phyloP scores from a whole-genome alignment of 2,329 filamentous ascomycete genomes.

The Plectosphaerella sp. region DNA sequence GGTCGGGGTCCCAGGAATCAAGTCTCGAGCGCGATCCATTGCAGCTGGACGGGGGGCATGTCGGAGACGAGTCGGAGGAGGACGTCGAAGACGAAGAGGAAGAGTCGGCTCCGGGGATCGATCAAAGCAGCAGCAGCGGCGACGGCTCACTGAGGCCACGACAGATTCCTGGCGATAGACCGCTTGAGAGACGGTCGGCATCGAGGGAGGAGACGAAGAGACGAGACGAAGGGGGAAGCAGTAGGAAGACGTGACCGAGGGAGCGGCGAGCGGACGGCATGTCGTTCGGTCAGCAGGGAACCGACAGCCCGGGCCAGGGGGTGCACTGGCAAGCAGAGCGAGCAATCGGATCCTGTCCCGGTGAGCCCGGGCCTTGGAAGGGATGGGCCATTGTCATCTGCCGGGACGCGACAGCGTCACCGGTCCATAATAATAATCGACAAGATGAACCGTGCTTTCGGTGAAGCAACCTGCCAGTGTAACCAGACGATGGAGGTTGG shows the following conservation, averaged over 20 bases:
- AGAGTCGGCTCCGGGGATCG: background rate
- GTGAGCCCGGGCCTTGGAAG: background rate
- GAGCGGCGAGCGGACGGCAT: background rate
- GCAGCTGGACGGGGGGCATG: background rate
- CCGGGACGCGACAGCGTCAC: background rate
- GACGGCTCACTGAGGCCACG: background rate
- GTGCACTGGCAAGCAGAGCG: background rate
- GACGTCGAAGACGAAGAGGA: background rate
- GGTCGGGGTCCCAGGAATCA: conserved; percentile 6
- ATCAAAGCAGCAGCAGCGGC: background rate
- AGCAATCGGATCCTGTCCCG: conserved; percentile 3
- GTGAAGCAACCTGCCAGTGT: background rate
- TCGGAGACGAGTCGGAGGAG: background rate
- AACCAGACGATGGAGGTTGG: background rate
- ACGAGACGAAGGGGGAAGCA: background rate
- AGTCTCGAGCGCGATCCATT: conserved; percentile 1
- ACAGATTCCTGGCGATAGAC: background rate
- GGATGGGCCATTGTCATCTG: background rate
- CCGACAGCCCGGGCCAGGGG: background rate
- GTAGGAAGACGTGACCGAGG: background rate
- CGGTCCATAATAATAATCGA: background rate
- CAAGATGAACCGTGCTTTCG: background rate
- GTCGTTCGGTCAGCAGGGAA: background rate
- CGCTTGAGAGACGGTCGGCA: background rate
- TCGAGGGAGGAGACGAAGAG: background rate